Evolutionary conservation across 2,329 filamentous ascomycete species (phyloP), one percentile per base, ranked within the genome.

Genomic region (Teratosphaeria gauchensis): DNA sequence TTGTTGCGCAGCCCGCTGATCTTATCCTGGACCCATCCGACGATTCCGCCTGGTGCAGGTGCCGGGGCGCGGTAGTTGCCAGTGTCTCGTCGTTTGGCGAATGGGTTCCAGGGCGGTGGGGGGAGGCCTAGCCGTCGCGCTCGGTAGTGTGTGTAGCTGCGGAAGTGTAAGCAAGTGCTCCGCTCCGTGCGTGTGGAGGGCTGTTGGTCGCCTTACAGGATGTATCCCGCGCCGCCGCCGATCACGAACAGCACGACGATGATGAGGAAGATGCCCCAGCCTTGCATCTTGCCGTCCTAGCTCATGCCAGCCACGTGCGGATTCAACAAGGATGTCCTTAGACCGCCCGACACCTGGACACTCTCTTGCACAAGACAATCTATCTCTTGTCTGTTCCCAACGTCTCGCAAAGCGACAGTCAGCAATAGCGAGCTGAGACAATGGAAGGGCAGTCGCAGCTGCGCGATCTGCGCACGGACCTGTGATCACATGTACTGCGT

Each of bases 101-200:
- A 92, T 56, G 89, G 89, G 69, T 91, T 84, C 59, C 87, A 75
- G 11, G 82, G 80, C 1, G 89, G 89, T n/a, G 66, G 83, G 4
- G 89, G 88, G 7, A 92, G 84, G 59, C 90, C 90, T 58, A 91
- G 81, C 69, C 84, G 83, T 62, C 85, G 81, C 55, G 89, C 89
- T 67, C 86, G 86, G 66, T 87, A 78, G 69, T 89, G 87, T 32
- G 85, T 84, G 69, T 86, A 91, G 68, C 72, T 74, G 55, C 11
- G 16, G 54, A 51, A 28, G 21, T 14, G 19, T 58, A 21, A 59
- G 56, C 54, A 55, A 55, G 35, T 52, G 33, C 31, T 21, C 7
- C 24, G 24, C 24, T 28, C 24, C 24, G 24, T 28, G 24, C 24
- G 24, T 28, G 24, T 28, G 24, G 24, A 28, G 14, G 46, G 54